Base-by-base conservation (phyloP, 352 stramenopile genomes). In the Blastocystis sp. region DNA sequence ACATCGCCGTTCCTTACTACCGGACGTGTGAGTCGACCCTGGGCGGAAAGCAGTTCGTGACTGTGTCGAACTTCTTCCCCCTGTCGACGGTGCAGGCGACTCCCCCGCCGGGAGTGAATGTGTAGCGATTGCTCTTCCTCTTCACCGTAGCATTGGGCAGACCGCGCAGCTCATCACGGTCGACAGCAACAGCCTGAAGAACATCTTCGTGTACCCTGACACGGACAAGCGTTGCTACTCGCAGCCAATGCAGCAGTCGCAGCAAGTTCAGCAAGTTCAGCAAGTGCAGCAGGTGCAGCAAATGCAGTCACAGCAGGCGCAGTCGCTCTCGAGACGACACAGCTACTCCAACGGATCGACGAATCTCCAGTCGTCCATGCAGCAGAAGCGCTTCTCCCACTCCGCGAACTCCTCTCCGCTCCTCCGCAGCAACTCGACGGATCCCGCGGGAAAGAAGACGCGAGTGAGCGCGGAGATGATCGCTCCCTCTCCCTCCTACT, bases 1-100 rank as follows among this genome's bases (percentile, higher is more conserved):
- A 64, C 4, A 79, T 79, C 24, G 69, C 69, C 3, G 69, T 79
- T 79, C 69, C 69, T 1, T 79, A 79, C 57, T 79, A 79, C 40
- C 69, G 69, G 43, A 79, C 69, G 4, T 19, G 10, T 2, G 69
- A 79, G 28, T 21, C 34, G 19, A 42, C 10, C 34, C 11, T 61
- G n/a, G 63, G 63, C 52, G 69, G 69, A 10, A 79, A 61, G 57
- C 69, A 64, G 19, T 64, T 4, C 57, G 48, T 79, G 6, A 63
- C 69, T 2, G 69, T 79, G 48, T 64, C 43, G 2, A 79, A 62
- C 40, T 79, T 79, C 69, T 79, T 64, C 60, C 69, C 69, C n/a
- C 11, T 24, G 34, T 64, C 69, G 11, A 79, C 48, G 11, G 38
- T 40, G 40, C 69, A 79, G 24, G 69, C 69, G 34, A 79, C 69